phyloP scores from a whole-genome alignment of 192 early-diverging fungal species.

The Phlyctochytrium planicorne region DNA sequence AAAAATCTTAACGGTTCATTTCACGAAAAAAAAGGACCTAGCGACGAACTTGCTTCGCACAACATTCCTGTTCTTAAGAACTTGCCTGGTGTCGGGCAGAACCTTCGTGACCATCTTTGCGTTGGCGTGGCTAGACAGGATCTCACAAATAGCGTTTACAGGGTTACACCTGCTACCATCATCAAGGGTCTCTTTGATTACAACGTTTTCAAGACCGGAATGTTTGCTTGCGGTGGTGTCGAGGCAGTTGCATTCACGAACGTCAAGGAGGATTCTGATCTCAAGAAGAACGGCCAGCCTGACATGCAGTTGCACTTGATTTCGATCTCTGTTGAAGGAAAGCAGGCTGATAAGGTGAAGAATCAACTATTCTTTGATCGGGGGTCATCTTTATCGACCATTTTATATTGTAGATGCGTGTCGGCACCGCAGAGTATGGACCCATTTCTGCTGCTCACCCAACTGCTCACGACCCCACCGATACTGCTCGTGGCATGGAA shows the following conservation, averaged over 20 bases:
- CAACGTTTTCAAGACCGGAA: neutral
- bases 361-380: too few species aligned
- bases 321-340: neutral
- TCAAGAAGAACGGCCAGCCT: neutral
- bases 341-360: neutral
- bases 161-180: neutral
- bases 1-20: neutral
- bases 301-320: conserved; percentile 7
- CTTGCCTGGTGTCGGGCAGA: conserved; percentile 24
- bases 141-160: conserved; percentile 11
- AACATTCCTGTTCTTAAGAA: conserved; percentile 14
- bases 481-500: neutral
- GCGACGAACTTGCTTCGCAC: neutral
- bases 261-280: neutral
- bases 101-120: conserved; percentile 26
- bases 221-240: neutral
- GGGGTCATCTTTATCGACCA: too few species aligned
- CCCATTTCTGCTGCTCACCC: conserved; percentile 4
- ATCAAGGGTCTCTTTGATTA: neutral
- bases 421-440: neutral
- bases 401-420: neutral
- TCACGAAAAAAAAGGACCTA: conserved; percentile 1
- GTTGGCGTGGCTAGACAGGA: conserved; percentile 13
- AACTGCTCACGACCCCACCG: neutral
- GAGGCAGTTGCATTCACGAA: conserved; percentile 24